These are phyloP conservation scores for Trichoderma breve DNA, from an alignment of 2,329 filamentous ascomycete genomes.

Conservation along the genomic window DNA sequence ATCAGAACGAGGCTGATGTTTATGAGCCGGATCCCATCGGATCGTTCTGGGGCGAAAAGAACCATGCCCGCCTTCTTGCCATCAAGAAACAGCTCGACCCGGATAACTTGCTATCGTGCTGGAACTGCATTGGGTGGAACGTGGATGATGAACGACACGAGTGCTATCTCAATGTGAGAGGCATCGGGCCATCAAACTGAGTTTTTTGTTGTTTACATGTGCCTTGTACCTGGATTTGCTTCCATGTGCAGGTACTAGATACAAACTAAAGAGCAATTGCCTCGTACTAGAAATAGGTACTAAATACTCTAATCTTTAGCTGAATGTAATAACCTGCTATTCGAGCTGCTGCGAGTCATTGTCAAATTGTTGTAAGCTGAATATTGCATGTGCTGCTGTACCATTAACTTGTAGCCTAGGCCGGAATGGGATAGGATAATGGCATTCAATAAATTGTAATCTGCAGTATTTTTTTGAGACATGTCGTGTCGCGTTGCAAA, in stretches of 20 bases:
- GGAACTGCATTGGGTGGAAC: constrained; percentile 21
- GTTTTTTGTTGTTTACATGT: too few species aligned
- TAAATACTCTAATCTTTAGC: background rate
- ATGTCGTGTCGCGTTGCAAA: background rate
- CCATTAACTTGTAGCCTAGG: background rate
- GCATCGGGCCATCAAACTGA: background rate
- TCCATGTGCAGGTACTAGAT: background rate
- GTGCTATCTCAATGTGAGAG: constrained; percentile 12
- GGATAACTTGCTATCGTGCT: constrained; percentile 35
- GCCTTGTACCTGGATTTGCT: too few species aligned
- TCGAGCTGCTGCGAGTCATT: background rate
- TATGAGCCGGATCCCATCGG: constrained; percentile 29
- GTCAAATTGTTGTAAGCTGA: background rate
- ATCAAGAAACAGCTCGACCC: constrained; percentile 51
- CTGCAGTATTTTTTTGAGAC: background rate
- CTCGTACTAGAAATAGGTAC: background rate
- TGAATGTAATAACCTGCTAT: background rate
- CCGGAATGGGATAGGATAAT: background rate
- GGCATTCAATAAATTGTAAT: background rate
- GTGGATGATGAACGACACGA: background rate
- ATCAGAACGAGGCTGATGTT: constrained; percentile 33
- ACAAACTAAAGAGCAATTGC: background rate
- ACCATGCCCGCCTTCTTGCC: constrained; percentile 37
- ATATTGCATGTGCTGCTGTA: background rate
- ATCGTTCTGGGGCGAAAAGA: constrained; percentile 28